These are phyloP conservation scores for Polytolypa hystricis DNA, from an alignment of 2,329 filamentous ascomycete genomes.

Conservation along the genomic window DNA sequence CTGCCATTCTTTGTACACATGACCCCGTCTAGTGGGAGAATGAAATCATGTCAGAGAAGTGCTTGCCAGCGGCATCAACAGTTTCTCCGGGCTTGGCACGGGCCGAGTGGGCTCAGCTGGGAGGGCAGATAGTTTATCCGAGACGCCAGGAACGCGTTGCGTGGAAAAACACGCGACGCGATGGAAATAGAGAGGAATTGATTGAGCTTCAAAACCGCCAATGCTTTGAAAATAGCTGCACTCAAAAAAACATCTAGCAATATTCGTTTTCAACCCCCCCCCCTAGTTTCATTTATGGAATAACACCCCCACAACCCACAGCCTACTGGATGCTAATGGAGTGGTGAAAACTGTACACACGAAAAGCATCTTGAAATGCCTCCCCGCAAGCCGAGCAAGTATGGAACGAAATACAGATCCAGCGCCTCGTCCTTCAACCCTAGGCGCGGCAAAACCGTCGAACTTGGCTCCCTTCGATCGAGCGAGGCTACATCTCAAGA, in stretches of 20 bases:
- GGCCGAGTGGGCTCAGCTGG: neutral
- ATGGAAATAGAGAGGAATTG: too few species aligned
- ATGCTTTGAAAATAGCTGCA: too few species aligned
- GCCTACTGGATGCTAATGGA: too few species aligned
- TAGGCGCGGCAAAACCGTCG: slow-evolving; percentile 62
- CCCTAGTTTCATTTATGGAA: too few species aligned
- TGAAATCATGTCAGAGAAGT: too few species aligned
- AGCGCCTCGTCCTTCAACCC: slow-evolving; percentile 34
- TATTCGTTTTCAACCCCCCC: too few species aligned
- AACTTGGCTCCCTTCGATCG: slow-evolving; percentile 59
- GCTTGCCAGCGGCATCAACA: too few species aligned
- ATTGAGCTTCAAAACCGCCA: too few species aligned
- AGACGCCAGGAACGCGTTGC: neutral
- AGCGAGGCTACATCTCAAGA: slow-evolving; percentile 82
- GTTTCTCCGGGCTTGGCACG: slow-evolving; percentile 2
- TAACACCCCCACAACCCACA: too few species aligned
- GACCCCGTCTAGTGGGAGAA: too few species aligned
- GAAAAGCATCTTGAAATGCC: slow-evolving; percentile 36
- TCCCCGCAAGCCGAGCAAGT: slow-evolving; percentile 46
- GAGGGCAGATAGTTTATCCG: neutral
- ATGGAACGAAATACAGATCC: slow-evolving; percentile 49
- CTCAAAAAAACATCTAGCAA: too few species aligned
- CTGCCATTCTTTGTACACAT: slow-evolving; percentile 10
- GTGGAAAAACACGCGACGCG: slow-evolving; percentile 1
- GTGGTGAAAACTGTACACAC: too few species aligned